Conservation (phyloP, 164 flowering plant species). For the Amborella trichopoda region DNA sequence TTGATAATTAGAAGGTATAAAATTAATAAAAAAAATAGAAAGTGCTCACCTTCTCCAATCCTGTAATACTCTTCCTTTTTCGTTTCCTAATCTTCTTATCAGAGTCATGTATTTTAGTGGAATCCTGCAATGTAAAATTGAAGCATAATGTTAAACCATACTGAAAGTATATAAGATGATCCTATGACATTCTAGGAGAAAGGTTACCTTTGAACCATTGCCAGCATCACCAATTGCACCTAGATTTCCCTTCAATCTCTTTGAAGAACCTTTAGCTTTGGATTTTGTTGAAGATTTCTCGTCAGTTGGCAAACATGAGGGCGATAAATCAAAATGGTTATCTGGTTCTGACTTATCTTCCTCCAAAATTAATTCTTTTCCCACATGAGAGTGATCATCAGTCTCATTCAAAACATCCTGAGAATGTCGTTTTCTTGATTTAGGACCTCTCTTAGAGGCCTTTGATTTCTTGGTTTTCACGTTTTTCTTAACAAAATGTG, state of each 20-base stretch:
- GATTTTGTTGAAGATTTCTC: slow-evolving; percentile 23
- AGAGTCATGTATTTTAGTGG: slow-evolving; percentile 11
- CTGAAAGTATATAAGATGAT: too few species aligned
- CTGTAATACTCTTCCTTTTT: slow-evolving; percentile 54
- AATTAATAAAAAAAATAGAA: too few species aligned
- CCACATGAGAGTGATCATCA: too few species aligned
- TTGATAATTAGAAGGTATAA: too few species aligned
- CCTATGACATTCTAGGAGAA: slow-evolving; percentile 4
- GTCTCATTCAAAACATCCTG: too few species aligned
- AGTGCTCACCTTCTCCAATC: slow-evolving; percentile 56
- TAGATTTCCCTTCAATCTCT: slow-evolving; percentile 11
- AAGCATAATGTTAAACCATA: too few species aligned
- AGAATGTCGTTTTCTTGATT: slow-evolving; percentile 22
- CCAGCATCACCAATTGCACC: slow-evolving; percentile 16
- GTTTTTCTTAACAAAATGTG: too few species aligned
- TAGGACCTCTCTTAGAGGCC: slow-evolving; percentile 8
- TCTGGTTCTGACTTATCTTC: too few species aligned
- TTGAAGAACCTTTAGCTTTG: slow-evolving; percentile 21
- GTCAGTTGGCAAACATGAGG: slow-evolving; percentile 23
- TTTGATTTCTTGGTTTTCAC: too few species aligned
- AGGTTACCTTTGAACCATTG: slow-evolving; percentile 27
- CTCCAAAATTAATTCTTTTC: too few species aligned
- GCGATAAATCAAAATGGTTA: slow-evolving; percentile 28
- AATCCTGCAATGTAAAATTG: slow-evolving; percentile 35
- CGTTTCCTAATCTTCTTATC: slow-evolving; percentile 31